Percentiles rank a stretch among this genome's conserved stretches.
phyloP scores from a whole-genome alignment of 1,139 yeast genomes.

The Wickerhamomyces sp. region DNA sequence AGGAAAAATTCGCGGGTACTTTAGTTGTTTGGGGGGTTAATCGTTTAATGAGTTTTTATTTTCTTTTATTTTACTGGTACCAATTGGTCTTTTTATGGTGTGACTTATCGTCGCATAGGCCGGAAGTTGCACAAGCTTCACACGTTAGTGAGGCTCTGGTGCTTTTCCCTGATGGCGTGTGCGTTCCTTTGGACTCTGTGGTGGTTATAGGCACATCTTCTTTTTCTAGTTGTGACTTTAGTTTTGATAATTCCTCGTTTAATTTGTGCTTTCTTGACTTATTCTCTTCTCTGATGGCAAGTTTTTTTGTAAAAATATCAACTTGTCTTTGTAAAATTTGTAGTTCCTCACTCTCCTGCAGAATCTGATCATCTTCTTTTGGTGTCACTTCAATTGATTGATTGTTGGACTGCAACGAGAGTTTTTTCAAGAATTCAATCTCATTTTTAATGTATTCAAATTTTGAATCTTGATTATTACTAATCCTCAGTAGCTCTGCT shows the following conservation, averaged over 20 bases:
- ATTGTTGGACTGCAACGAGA: slow-evolving; percentile 6
- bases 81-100: too few species aligned
- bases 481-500: slow-evolving; percentile 5
- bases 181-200: not conserved
- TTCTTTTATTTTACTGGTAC: slow-evolving; percentile 4
- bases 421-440: slow-evolving; percentile 16
- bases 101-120: too few species aligned
- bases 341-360: slow-evolving; percentile 19
- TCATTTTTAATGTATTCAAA: slow-evolving; percentile 18
- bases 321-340: slow-evolving; percentile 15
- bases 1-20: not conserved
- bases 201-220: not conserved
- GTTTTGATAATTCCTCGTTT: slow-evolving; percentile 13
- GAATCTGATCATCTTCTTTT: slow-evolving; percentile 17
- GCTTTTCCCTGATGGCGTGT: not conserved
- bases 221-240: slow-evolving; percentile 1
- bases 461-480: slow-evolving; percentile 8
- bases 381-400: not conserved
- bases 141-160: not conserved
- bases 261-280: slow-evolving; percentile 16
- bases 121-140: not conserved
- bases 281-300: slow-evolving; percentile 21
- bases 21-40: too few species aligned
- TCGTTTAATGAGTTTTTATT: too few species aligned
- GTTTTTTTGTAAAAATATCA: slow-evolving; percentile 11